phyloP scores from a whole-genome alignment of 2,329 filamentous ascomycete genomes.

The Lasiodiplodia gonubiensis region DNA sequence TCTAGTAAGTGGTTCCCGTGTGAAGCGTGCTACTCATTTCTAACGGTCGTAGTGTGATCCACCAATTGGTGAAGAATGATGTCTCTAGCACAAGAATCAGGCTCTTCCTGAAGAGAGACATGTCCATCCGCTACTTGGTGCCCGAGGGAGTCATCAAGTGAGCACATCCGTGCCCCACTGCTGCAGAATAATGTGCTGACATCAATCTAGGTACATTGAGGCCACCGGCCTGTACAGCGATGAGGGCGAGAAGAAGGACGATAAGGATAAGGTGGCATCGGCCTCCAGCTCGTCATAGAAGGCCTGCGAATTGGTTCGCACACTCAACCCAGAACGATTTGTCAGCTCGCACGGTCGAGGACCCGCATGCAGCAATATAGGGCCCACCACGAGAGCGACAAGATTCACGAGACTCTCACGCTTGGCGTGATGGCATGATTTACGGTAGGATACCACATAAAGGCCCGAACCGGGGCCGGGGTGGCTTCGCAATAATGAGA shows the following conservation, averaged over 20 bases:
- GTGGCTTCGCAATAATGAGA: conserved; percentile 21
- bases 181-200: conserved; percentile 30
- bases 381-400: neutral
- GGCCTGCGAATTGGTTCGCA: neutral
- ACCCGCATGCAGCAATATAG: neutral
- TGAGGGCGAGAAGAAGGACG: conserved; percentile 39
- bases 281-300: conserved; percentile 21
- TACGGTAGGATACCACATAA: conserved; percentile 20
- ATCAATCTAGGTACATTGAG: conserved; percentile 48
- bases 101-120: conserved; percentile 62
- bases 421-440: conserved; percentile 21
- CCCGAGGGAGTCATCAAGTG: conserved; percentile 33
- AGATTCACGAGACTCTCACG: conserved; percentile 8
- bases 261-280: conserved; percentile 34
- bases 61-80: conserved; percentile 80
- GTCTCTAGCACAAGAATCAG: conserved; percentile 79
- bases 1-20: conserved; percentile 51
- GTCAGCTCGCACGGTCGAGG: neutral
- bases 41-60: conserved; percentile 66
- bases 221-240: conserved; percentile 47
- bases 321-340: neutral
- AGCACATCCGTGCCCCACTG: neutral
- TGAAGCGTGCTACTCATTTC: neutral
- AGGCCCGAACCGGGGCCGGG: conserved; percentile 4
- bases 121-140: conserved; percentile 51